Conservation (phyloP, 768 basidiomycete genomes). For the Serendipita sp. region DNA sequence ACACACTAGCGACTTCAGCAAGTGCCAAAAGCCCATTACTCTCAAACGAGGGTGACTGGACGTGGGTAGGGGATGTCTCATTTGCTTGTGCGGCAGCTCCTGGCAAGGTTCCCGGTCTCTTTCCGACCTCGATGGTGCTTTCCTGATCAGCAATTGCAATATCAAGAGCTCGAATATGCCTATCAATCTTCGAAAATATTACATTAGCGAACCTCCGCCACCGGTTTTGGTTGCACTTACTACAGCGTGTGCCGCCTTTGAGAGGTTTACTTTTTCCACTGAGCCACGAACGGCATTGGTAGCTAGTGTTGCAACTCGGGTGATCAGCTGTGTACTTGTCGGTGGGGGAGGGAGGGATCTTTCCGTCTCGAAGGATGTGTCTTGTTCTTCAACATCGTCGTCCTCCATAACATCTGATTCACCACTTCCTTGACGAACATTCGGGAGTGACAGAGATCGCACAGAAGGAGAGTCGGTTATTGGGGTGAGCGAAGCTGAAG, state of each 20-base stretch:
- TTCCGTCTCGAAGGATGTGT: background rate
- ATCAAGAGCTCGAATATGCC: slow-evolving; percentile 5
- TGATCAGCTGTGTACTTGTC: background rate
- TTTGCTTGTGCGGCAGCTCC: background rate
- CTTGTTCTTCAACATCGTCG: background rate
- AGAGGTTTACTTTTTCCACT: background rate
- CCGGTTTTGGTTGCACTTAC: background rate
- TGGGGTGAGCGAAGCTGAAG: background rate
- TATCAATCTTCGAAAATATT: background rate
- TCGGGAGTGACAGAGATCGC: background rate
- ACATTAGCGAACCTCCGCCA: background rate
- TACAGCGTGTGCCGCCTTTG: background rate
- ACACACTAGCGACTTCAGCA: background rate
- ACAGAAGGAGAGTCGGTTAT: background rate
- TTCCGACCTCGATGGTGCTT: background rate
- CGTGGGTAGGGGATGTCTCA: background rate
- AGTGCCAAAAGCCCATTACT: background rate
- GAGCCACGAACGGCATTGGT: background rate
- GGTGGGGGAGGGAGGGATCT: background rate
- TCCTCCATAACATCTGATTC: background rate
- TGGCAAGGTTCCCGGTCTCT: background rate
- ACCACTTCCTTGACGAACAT: background rate
- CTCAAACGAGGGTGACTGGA: background rate
- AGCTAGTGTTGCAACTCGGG: background rate
- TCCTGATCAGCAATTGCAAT: slow-evolving; percentile 2